These are phyloP conservation scores for Bisporella sp. DNA, from an alignment of 2,329 filamentous ascomycete species.

Conservation along the genomic window DNA sequence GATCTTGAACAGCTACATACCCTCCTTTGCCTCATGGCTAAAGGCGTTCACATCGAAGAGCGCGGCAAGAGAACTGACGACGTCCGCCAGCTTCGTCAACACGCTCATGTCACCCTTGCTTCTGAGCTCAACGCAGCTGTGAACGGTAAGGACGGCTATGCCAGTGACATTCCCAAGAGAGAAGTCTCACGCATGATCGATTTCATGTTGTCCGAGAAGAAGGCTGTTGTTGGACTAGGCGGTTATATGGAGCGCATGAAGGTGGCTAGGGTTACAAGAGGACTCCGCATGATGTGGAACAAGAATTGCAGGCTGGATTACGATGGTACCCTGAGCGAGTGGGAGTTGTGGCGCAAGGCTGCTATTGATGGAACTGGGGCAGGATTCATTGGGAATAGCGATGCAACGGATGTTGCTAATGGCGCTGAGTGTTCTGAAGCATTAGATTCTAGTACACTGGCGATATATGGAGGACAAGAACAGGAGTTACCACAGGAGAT, in stretches of 20 bases:
- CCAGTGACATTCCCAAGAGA: constrained; percentile 15
- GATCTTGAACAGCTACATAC: constrained; percentile 9
- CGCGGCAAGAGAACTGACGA: constrained; percentile 14
- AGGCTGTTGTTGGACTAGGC: constrained; percentile 16
- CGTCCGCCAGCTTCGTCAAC: neutral
- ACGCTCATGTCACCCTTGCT: constrained; percentile 20
- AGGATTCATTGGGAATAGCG: too few species aligned
- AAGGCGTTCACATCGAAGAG: constrained; percentile 15
- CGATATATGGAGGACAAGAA: too few species aligned
- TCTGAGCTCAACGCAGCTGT: constrained; percentile 25
- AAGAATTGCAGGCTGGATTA: constrained; percentile 15
- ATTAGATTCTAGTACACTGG: too few species aligned
- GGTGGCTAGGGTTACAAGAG: constrained; percentile 19
- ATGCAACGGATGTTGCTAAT: too few species aligned
- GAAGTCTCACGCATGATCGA: constrained; percentile 25
- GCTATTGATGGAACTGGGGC: too few species aligned
- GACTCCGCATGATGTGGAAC: constrained; percentile 21
- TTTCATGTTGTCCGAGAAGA: constrained; percentile 15
- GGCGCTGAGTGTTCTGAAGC: too few species aligned
- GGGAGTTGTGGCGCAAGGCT: constrained; percentile 11
- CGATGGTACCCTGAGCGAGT: constrained; percentile 18
- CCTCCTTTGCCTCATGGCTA: constrained; percentile 24
- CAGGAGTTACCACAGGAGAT: too few species aligned
- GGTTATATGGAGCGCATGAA: constrained; percentile 20
- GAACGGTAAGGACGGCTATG: constrained; percentile 13